Conservation (phyloP, 805 yeast species). For the Brettanomyces anomalus region DNA sequence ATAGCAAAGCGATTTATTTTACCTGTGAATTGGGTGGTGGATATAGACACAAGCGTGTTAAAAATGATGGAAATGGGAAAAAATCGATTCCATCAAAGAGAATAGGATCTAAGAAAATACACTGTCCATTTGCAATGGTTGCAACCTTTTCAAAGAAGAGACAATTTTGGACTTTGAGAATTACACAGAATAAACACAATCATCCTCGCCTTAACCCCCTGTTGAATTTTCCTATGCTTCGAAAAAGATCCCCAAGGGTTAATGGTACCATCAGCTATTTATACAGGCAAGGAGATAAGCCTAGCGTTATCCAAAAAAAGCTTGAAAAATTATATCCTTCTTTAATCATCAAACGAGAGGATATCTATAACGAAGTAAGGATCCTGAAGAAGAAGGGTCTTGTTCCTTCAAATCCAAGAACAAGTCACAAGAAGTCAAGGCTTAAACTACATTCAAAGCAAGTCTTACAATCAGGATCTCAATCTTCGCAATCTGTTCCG, state of each 20-base stretch:
- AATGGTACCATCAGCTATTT: constrained; percentile 42
- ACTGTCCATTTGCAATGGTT: constrained; percentile 53
- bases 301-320: constrained; percentile 43
- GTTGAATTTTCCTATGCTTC: constrained; percentile 46
- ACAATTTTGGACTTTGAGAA: constrained; percentile 42
- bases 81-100: constrained; percentile 12
- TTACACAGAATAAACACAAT: constrained; percentile 48
- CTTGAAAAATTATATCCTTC: constrained; percentile 44
- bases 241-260: constrained; percentile 44
- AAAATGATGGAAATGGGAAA: constrained; percentile 5
- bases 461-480: no score
- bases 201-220: constrained; percentile 51
- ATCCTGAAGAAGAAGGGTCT: constrained; percentile 42
- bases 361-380: constrained; percentile 48
- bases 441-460: background rate
- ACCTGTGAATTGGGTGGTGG: constrained; percentile 52
- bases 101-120: constrained; percentile 38
- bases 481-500: no score
- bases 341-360: constrained; percentile 46
- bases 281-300: constrained; percentile 47
- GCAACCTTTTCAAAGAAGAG: constrained; percentile 43
- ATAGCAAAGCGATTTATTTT: constrained; percentile 48
- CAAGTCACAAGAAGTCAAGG: background rate
- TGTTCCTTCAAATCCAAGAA: constrained; percentile 7
- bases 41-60: constrained; percentile 40